Percentiles rank a stretch among this genome's conserved stretches.
phyloP scores from a whole-genome alignment of 768 basidiomycete species.

The Mycena epipterygia region DNA sequence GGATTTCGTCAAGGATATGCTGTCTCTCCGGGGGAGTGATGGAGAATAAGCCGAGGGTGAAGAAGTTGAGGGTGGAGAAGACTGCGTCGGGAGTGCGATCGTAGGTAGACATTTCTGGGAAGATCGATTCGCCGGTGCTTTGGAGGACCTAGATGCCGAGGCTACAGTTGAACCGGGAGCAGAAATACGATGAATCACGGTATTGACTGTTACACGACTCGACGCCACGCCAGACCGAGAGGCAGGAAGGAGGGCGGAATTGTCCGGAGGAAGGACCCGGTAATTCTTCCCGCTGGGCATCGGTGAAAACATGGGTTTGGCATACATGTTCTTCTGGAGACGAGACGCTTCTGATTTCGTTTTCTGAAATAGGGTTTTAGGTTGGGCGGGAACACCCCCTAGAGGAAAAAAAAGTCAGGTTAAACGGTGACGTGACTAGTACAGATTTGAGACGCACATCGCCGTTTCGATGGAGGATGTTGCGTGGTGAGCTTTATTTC shows the following conservation, averaged over 20 bases:
- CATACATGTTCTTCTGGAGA: slow-evolving; percentile 73
- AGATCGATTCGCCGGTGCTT: slow-evolving; percentile 2
- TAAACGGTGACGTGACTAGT: slow-evolving; percentile 30
- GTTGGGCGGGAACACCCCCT: slow-evolving; percentile 58
- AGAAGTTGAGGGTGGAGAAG: slow-evolving; percentile 5
- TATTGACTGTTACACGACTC: slow-evolving; percentile 66
- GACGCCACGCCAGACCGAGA: slow-evolving; percentile 47
- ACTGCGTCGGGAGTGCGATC: slow-evolving; percentile 7
- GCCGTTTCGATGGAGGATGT: slow-evolving; percentile 76
- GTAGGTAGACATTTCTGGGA: slow-evolving; percentile 12
- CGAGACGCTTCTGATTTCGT: slow-evolving; percentile 79
- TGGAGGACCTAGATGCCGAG: slow-evolving; percentile 13
- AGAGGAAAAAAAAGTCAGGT: slow-evolving; percentile 16
- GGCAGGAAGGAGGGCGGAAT: slow-evolving; percentile 50
- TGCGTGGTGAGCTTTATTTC: slow-evolving; percentile 83
- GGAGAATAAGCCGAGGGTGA: slow-evolving; percentile 15
- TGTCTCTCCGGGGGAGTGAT: slow-evolving; percentile 11
- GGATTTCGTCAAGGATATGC: slow-evolving; percentile 10
- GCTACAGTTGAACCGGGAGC: slow-evolving; percentile 34
- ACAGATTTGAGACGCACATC: slow-evolving; percentile 59
- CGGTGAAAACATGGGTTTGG: slow-evolving; percentile 66
- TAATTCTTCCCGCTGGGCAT: slow-evolving; percentile 62
- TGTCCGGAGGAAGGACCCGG: slow-evolving; percentile 54
- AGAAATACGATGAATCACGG: slow-evolving; percentile 53
- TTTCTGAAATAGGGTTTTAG: slow-evolving; percentile 85